Evolutionary conservation across 257 asterid genomes (phyloP).

Genomic region (Primulina tabacum): DNA sequence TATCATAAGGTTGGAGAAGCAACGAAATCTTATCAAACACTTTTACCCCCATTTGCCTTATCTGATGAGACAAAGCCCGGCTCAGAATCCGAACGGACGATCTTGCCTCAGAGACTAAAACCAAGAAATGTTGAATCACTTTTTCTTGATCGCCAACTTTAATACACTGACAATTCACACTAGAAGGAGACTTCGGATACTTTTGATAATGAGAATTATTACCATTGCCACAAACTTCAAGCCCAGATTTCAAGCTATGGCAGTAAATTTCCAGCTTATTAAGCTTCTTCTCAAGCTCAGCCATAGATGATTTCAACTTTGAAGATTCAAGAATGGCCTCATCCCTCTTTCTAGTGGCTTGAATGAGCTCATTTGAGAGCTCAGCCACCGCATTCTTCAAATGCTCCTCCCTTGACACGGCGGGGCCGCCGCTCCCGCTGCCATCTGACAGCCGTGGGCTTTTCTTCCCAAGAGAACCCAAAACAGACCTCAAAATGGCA

Average conservation of each 20-base stretch:
- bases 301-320: constrained; percentile 66
- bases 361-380: constrained; percentile 73
- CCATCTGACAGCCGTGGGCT: constrained; percentile 55
- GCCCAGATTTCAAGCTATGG: constrained; percentile 70
- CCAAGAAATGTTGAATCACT: constrained; percentile 71
- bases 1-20: constrained; percentile 72
- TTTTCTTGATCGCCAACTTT: constrained; percentile 51
- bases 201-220: constrained; percentile 19
- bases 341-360: constrained; percentile 68
- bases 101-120: constrained; percentile 66
- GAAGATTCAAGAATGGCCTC: constrained; percentile 89
- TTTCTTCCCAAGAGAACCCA: constrained; percentile 55
- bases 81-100: constrained; percentile 56
- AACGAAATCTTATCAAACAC: constrained; percentile 59
- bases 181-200: constrained; percentile 31
- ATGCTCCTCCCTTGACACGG: constrained; percentile 56
- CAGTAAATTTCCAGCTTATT: constrained; percentile 86
- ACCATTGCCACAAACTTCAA: constrained; percentile 40
- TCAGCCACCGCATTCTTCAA: constrained; percentile 82
- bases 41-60: constrained; percentile 59
- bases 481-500: constrained; percentile 61
- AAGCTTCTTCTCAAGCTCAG: constrained; percentile 89
- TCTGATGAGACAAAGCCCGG: constrained; percentile 56
- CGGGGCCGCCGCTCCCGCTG: constrained; percentile 32
- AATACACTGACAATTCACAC: constrained; percentile 33